Conservation (phyloP, 2,329 filamentous ascomycete species). For the Macroventuria anomochaeta region DNA sequence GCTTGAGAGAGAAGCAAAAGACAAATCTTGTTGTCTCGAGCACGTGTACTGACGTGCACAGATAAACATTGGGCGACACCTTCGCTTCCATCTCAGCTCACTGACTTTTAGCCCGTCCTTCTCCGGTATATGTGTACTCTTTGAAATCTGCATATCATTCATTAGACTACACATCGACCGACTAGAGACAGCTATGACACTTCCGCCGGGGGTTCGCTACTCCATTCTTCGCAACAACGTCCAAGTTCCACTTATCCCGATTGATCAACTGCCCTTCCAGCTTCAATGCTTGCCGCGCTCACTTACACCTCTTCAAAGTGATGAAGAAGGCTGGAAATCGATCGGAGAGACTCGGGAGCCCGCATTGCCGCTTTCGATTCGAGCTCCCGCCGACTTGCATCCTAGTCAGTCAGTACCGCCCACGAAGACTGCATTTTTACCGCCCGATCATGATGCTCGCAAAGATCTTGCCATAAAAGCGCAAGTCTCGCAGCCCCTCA, state of each 20-base stretch:
- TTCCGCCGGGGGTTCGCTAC: constrained; percentile 26
- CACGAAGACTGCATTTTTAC: constrained; percentile 14
- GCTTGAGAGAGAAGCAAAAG: not conserved
- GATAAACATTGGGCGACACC: constrained; percentile 1
- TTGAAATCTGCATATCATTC: not conserved
- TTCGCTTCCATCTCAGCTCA: not conserved
- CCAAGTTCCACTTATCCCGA: constrained; percentile 51
- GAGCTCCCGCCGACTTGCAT: not conserved
- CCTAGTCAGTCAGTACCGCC: not conserved
- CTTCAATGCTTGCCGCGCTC: constrained; percentile 47
- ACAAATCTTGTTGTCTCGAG: constrained; percentile 24
- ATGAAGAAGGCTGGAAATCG: constrained; percentile 35
- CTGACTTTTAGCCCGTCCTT: not conserved
- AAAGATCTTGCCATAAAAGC: not conserved
- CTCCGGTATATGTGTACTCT: not conserved
- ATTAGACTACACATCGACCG: not conserved
- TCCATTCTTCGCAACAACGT: constrained; percentile 48
- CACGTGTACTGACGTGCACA: not conserved
- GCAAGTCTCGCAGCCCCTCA: not conserved
- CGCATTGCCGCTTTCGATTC: constrained; percentile 16
- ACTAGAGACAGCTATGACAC: constrained; percentile 11
- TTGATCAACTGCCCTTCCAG: constrained; percentile 53
- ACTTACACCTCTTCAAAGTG: constrained; percentile 38
- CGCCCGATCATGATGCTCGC: constrained; percentile 30
- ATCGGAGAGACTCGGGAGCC: constrained; percentile 24